Base-by-base conservation (phyloP, 2,329 filamentous ascomycete genomes). In the Penicillium sp. region DNA sequence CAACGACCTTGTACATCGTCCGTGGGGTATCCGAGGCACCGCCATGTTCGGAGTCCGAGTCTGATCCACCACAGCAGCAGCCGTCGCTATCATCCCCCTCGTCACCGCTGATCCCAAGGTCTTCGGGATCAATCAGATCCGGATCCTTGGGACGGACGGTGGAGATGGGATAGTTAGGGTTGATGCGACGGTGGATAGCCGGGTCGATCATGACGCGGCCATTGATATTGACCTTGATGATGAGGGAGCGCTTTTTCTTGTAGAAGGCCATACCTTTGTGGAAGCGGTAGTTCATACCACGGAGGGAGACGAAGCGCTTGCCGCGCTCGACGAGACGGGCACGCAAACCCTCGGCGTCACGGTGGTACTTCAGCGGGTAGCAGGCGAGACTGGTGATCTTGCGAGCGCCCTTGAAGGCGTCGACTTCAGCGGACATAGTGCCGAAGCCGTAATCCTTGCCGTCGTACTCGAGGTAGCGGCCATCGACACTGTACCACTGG, bases 151-250 rank as follows among this genome's bases (percentile, higher is more conserved):
- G 84, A 49, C 88, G 87, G 53, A 96, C 86, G 2, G 84, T 81
- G 23, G 88, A 90, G 65, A 93, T 84, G 0, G 84, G 84, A 64
- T 96, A 96, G 70, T 96, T 96, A 1, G 92, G 90, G 64, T 94
- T 90, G 72, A 93, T 90, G 34, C 90, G 85, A 9, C 91, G 85
- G 75, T 95, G 92, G 41, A 89, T 90, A 4, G 86, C 86, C 0
- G 91, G 86, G 68, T 96, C 92, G 25, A 96, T 81, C 91, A 96
- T 96, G 61, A 96, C 83, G 31, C 92, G 87, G 19, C 91, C 89
- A 61, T 92, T 91, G 72, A 96, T 88, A 68, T 91, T 91, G 73
- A 95, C 87, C 72, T 91, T 93, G 70, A 89, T 78, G 15, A 90
- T 78, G 57, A 61, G 59, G 1, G 81, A 78, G 66, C 87, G 87